Evolutionary conservation across 805 yeast species (phyloP), one percentile per base, ranked within the genome.

Genomic region (Pichia gijzeniarum): DNA sequence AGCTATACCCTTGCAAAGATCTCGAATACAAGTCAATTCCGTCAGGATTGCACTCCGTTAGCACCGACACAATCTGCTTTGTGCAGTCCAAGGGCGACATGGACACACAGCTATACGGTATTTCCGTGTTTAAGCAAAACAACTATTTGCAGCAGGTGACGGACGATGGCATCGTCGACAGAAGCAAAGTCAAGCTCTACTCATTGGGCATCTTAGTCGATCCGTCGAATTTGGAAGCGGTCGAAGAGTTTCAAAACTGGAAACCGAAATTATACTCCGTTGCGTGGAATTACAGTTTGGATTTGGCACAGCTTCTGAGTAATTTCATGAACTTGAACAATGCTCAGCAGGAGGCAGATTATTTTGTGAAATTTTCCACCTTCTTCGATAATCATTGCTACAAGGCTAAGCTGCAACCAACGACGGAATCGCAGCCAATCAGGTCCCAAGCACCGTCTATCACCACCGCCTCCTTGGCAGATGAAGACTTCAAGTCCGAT

Each of bases 11-110:
- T 0, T 54, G 77, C 21, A 60, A 68, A 27, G 72, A 73, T 12
- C 56, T 82, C 3, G 89, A 82, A 60, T 82, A 72, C 62, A 76
- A 78, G 51, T 68, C 80, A n/a, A 62, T 82, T 37, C 89, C 89
- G 0, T 79, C 86, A 0, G 88, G 90, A 1, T 64, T 80, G 2
- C 89, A 82, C 55, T 69, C 74, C 13, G 67, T 68, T 3, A 59
- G 60, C 18, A 46, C 54, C 13, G 89, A 82, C 55, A 73, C 76
- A 2, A 68, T 82, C 1, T 73, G 76, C 43, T 81, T 82, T 60
- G 72, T 70, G 2, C 62, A 59, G 13, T 50, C 54, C 35, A 53
- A 56, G 33, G 50, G 44, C 3, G 51, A 45, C 5, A 49, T 53
- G n/a, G 48, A 53, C 0, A 54, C 60, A 5, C 45, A 64, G 12